Conservation (phyloP, 73 alveolate species). For the Halteria grandinella region DNA sequence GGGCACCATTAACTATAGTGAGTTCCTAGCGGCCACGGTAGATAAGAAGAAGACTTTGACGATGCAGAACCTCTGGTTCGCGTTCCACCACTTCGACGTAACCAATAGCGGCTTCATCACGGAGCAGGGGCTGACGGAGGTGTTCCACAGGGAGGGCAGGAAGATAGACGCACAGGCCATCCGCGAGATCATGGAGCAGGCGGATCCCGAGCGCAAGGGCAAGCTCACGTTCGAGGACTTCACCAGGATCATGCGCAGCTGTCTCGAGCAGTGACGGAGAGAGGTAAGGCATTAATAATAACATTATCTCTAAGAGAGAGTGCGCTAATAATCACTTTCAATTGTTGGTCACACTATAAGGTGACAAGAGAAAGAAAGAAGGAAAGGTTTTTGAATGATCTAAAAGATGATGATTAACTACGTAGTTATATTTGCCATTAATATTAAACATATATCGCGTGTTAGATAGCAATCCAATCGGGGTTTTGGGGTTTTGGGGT, state of each 20-base stretch:
- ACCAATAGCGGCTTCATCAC: conserved; percentile 68
- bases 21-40: conserved; percentile 66
- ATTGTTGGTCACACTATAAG: too few species aligned
- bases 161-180: conserved; percentile 41
- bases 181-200: conserved; percentile 51
- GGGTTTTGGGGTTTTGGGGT: too few species aligned
- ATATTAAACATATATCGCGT: too few species aligned
- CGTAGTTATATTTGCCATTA: too few species aligned
- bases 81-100: conserved; percentile 72
- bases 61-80: conserved; percentile 52
- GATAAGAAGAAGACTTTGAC: conserved; percentile 56
- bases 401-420: too few species aligned
- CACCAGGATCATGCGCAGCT: conserved; percentile 62
- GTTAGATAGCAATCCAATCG: too few species aligned
- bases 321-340: too few species aligned
- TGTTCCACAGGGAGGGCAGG: conserved; percentile 71
- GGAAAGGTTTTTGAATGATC: too few species aligned
- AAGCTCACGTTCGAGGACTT: conserved; percentile 62
- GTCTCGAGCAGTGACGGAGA: too few species aligned
- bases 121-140: conserved; percentile 61
- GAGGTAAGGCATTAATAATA: too few species aligned
- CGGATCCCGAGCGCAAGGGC: conserved; percentile 57
- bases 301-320: too few species aligned
- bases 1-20: conserved; percentile 72
- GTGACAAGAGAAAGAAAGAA: too few species aligned